A percentile compares a stretch with the other conserved stretches of the same genome.
These are phyloP conservation scores for Penicillium thymicola DNA, from an alignment of 2,329 filamentous ascomycete genomes.

Conservation along the genomic window DNA sequence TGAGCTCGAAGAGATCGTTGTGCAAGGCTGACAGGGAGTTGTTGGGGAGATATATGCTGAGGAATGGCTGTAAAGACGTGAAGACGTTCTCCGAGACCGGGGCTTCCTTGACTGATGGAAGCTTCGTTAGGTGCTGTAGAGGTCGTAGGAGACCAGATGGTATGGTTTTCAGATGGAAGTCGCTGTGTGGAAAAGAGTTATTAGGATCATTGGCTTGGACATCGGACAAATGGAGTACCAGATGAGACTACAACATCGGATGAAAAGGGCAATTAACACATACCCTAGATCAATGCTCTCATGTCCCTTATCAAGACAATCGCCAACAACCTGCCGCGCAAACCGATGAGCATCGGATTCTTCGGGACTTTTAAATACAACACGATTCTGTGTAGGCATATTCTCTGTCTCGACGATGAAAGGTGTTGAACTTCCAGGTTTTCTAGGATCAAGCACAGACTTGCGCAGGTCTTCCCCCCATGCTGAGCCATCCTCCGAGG, in stretches of 20 bases:
- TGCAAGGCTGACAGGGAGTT: slow-evolving; percentile 40
- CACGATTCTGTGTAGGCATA: slow-evolving; percentile 1
- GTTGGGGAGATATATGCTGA: slow-evolving; percentile 44
- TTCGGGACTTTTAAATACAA: slow-evolving; percentile 19
- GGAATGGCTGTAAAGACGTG: slow-evolving; percentile 40
- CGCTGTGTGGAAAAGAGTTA: slow-evolving; percentile 20
- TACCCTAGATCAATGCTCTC: slow-evolving; percentile 48
- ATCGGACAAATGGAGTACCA: not conserved
- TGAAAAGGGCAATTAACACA: slow-evolving; percentile 13
- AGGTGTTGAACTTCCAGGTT: not conserved
- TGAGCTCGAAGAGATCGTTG: slow-evolving; percentile 43
- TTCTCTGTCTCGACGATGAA: slow-evolving; percentile 1
- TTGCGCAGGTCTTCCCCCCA: slow-evolving; percentile 41
- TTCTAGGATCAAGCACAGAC: slow-evolving; percentile 20
- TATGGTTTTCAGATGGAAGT: slow-evolving; percentile 30
- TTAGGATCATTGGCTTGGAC: not conserved
- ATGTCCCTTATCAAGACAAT: slow-evolving; percentile 43
- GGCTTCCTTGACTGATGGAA: slow-evolving; percentile 32
- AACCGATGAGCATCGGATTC: slow-evolving; percentile 38
- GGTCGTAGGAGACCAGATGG: slow-evolving; percentile 36
- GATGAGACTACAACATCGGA: not conserved
- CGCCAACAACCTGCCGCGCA: slow-evolving; percentile 38
- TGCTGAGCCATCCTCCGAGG: slow-evolving; percentile 34
- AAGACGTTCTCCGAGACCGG: slow-evolving; percentile 40
- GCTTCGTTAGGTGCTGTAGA: slow-evolving; percentile 41